Evolutionary conservation across 345 rosid species (phyloP).

Genomic region (Gossypium stocksii): DNA sequence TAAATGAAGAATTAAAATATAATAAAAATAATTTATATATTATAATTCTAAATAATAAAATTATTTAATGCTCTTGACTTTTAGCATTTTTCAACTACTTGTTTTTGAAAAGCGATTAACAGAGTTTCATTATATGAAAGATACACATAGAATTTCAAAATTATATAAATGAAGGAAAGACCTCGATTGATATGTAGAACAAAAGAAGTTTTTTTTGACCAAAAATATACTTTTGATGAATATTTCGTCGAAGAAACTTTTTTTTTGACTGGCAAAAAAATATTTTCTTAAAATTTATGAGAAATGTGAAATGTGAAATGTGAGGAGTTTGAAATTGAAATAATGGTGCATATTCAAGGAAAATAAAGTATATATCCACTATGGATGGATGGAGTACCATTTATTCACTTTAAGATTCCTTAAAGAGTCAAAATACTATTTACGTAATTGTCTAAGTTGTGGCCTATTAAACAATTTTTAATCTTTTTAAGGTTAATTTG

Average conservation of each 20-base stretch:
- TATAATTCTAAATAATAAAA: too few species aligned
- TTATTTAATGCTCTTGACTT: too few species aligned
- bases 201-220: background rate
- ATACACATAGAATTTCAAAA: background rate
- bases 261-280: background rate
- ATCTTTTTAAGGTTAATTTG: too few species aligned
- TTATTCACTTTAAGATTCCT: background rate
- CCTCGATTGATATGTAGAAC: background rate
- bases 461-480: too few species aligned
- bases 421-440: background rate
- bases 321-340: background rate
- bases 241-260: too few species aligned
- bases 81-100: background rate
- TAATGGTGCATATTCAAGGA: background rate
- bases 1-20: too few species aligned
- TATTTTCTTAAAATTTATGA: background rate
- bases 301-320: slow-evolving; percentile 1
- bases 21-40: too few species aligned
- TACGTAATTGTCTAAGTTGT: too few species aligned
- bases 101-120: background rate
- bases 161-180: background rate
- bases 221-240: too few species aligned
- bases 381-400: background rate
- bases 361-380: background rate
- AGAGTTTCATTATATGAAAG: background rate